Percentiles rank a stretch among this genome's conserved stretches.
These are phyloP conservation scores for Cyberlindnera euphorbiae DNA, from an alignment of 805 yeast species.

Conservation along the genomic window DNA sequence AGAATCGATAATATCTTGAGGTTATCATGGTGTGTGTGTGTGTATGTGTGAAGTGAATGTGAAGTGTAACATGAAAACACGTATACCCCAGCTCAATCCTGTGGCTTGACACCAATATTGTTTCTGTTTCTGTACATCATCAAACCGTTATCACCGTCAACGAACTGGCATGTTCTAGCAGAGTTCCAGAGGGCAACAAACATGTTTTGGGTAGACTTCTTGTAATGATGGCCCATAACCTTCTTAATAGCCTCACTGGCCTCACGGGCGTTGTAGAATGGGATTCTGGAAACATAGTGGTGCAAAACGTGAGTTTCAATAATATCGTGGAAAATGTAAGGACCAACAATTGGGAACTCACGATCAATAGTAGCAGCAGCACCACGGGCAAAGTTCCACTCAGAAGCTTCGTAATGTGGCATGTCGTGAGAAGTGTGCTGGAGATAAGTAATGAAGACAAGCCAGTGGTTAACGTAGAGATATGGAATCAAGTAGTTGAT, in stretches of 20 bases:
- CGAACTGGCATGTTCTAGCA: slow-evolving; percentile 63
- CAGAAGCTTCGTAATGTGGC: slow-evolving; percentile 52
- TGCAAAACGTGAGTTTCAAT: slow-evolving; percentile 89
- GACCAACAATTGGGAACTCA: slow-evolving; percentile 55
- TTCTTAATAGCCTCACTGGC: slow-evolving; percentile 74
- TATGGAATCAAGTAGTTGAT: slow-evolving; percentile 57
- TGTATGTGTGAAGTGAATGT: too few species aligned
- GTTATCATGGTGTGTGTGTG: not conserved
- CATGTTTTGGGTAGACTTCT: slow-evolving; percentile 54
- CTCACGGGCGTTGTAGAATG: slow-evolving; percentile 79
- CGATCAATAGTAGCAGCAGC: slow-evolving; percentile 65
- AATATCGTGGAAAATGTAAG: slow-evolving; percentile 79
- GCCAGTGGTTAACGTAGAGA: slow-evolving; percentile 60
- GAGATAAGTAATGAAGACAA: slow-evolving; percentile 56
- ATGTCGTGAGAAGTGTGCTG: slow-evolving; percentile 58
- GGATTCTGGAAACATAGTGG: slow-evolving; percentile 79
- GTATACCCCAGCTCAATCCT: slow-evolving; percentile 6
- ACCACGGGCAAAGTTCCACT: slow-evolving; percentile 64
- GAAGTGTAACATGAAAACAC: too few species aligned
- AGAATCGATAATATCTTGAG: too few species aligned
- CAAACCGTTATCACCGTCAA: slow-evolving; percentile 64
- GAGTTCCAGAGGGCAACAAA: slow-evolving; percentile 53
- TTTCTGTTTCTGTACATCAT: slow-evolving; percentile 62
- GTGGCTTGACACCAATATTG: slow-evolving; percentile 35
- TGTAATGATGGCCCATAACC: slow-evolving; percentile 83